Percentiles rank a stretch among this genome's conserved stretches.
phyloP scores from a whole-genome alignment of 495 filamentous ascomycete genomes.

The Talaromyces liani region DNA sequence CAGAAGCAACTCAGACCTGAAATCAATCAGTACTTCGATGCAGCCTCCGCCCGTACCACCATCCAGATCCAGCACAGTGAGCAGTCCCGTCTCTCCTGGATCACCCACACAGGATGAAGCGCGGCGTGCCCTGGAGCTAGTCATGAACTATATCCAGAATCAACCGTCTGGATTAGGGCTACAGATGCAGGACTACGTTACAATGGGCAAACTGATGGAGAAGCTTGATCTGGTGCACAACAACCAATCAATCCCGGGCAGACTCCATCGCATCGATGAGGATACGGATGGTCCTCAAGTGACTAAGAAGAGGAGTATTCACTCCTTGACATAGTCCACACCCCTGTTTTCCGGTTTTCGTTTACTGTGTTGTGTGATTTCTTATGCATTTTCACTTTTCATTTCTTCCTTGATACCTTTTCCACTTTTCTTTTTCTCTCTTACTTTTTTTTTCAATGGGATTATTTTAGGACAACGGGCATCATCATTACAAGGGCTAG shows the following conservation, averaged over 20 bases:
- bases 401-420: not conserved
- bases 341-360: not conserved
- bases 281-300: constrained; percentile 31
- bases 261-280: constrained; percentile 58
- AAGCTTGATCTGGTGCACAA: constrained; percentile 65
- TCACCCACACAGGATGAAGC: constrained; percentile 89
- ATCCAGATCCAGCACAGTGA: constrained; percentile 29
- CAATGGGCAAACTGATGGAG: constrained; percentile 79
- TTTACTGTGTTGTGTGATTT: not conserved
- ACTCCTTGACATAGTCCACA: constrained; percentile 21
- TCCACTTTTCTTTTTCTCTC: constrained; percentile 11
- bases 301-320: constrained; percentile 49
- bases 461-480: constrained; percentile 3
- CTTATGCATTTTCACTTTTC: not conserved
- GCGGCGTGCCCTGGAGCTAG: constrained; percentile 70
- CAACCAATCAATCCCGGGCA: constrained; percentile 54
- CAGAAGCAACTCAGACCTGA: constrained; percentile 38
- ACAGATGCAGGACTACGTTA: constrained; percentile 76
- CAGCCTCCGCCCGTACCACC: constrained; percentile 31
- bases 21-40: constrained; percentile 32
- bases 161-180: constrained; percentile 60
- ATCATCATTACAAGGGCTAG: not conserved
- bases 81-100: constrained; percentile 31
- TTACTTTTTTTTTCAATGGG: constrained; percentile 13
- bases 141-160: constrained; percentile 77